Evolutionary conservation across 805 yeast species (phyloP).

Genomic region (Zygosaccharomyces gambellarensis): DNA sequence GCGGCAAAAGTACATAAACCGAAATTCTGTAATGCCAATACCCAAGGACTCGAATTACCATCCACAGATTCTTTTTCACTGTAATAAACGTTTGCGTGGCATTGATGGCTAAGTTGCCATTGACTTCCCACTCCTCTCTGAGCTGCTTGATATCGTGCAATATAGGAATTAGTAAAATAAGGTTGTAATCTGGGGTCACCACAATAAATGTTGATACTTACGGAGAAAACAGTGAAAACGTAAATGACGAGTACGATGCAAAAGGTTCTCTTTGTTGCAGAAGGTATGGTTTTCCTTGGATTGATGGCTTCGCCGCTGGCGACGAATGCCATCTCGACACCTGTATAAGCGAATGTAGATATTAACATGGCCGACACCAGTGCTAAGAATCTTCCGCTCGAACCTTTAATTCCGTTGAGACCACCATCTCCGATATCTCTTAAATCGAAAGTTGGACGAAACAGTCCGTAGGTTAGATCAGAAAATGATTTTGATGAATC

Average conservation of each 20-base stretch:
- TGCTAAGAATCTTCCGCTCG: conserved; percentile 55
- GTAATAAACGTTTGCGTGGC: conserved; percentile 62
- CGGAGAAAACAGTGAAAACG: conserved; percentile 59
- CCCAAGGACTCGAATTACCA: conserved; percentile 54
- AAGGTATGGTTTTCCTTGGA: conserved; percentile 71
- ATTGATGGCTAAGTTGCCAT: conserved; percentile 63
- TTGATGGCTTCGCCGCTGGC: conserved; percentile 85
- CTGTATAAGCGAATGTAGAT: conserved; percentile 72
- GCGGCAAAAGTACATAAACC: conserved; percentile 48
- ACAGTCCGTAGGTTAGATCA: conserved; percentile 58
- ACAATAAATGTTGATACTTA: conserved; percentile 66
- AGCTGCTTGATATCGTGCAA: conserved; percentile 14
- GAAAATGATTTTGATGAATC: conserved; percentile 39
- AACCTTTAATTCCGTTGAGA: conserved; percentile 53
- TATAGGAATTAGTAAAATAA: conserved; percentile 35
- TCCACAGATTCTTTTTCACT: conserved; percentile 44
- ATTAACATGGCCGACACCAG: conserved; percentile 56
- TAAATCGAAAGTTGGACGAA: conserved; percentile 67
- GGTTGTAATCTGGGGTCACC: conserved; percentile 72
- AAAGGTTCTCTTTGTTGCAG: conserved; percentile 70
- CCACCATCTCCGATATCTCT: conserved; percentile 56
- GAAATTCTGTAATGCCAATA: conserved; percentile 50
- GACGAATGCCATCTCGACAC: conserved; percentile 76
- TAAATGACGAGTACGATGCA: conserved; percentile 66
- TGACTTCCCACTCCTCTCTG: conserved; percentile 24